Evolutionary conservation across 192 early-diverging fungal species (phyloP), one percentile per base, ranked within the genome.

Genomic region (Coemansia aciculifera): DNA sequence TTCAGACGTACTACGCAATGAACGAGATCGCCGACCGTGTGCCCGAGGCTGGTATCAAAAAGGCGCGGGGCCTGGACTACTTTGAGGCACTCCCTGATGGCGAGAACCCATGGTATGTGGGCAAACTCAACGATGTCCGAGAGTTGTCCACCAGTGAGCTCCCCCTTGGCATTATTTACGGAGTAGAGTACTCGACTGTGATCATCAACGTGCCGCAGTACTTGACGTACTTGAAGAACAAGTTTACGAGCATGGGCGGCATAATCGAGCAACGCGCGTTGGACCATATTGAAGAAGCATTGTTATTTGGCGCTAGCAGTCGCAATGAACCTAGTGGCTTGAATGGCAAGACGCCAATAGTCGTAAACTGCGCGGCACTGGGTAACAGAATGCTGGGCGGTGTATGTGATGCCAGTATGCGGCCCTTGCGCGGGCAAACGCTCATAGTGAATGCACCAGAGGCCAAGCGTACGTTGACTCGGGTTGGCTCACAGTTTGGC

Each of bases 341-440:
- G 3, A 54, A 27, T 38, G 15, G n/a, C 17, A 39, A 15, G 23
- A 12, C 57, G 11, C 51, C 66, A 4, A 73, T 89, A 37, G 83
- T 94, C 42, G 74, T 95, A 57, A 95, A 95, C 67, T 95, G 95
- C 69, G 89, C 92, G 0, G 95, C 92, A 0, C 68, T 91, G 1
- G 89, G 91, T 6, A 86, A 90, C 17, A 78, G 82, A 3, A 81
- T 43, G 24, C 75, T 96, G 5, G 84, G 78, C 17, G 94, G 93
- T 7, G 90, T 96, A 2, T 71, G 88, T 31, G 95, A 96, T 66
- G 34, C 46, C 13, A 64, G 84, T 11, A 82, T 95, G 65, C 93
- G 86, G 71, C 89, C 95, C 2, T 88, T 88, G 12, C 86, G 94
- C 7, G 95, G 95, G 3, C 94, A 96, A 73, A 91, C 86, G 21